phyloP scores from a whole-genome alignment of 495 filamentous ascomycete genomes.

The Letharia columbiana region DNA sequence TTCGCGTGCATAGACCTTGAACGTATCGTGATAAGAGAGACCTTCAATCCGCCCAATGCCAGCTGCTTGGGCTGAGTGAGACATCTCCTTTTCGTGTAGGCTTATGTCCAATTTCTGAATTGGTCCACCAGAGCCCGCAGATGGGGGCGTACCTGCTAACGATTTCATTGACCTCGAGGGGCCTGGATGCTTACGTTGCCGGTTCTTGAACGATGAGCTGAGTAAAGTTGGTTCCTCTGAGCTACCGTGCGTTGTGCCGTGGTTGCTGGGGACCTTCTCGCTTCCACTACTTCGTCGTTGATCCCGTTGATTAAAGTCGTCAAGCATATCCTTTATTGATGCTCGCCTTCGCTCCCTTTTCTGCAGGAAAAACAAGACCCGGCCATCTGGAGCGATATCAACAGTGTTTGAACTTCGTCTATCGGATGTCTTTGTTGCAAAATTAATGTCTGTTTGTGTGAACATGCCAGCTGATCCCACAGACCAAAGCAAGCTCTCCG shows the following conservation, averaged over 20 bases:
- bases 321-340: slow-evolving; percentile 14
- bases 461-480: slow-evolving; percentile 77
- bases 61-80: slow-evolving; percentile 14
- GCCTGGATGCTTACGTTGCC: slow-evolving; percentile 29
- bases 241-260: slow-evolving; percentile 37
- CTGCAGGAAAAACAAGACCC: slow-evolving; percentile 22
- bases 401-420: slow-evolving; percentile 15
- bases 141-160: slow-evolving; percentile 30
- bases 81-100: slow-evolving; percentile 29
- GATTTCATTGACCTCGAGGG: slow-evolving; percentile 31
- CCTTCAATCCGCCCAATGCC: slow-evolving; percentile 18
- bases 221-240: slow-evolving; percentile 36
- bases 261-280: slow-evolving; percentile 29
- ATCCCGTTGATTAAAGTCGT: slow-evolving; percentile 15
- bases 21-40: slow-evolving; percentile 20
- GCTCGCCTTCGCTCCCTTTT: slow-evolving; percentile 19
- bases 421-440: slow-evolving; percentile 62
- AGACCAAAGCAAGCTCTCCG: slow-evolving; percentile 85
- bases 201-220: slow-evolving; percentile 29
- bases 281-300: slow-evolving; percentile 27
- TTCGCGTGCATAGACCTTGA: slow-evolving; percentile 18
- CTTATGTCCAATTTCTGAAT: slow-evolving; percentile 40
- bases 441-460: slow-evolving; percentile 79
- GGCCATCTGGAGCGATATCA: slow-evolving; percentile 19
- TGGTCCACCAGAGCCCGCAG: slow-evolving; percentile 28